Base-by-base conservation (phyloP, 306 rosid genomes). In the Phaseolus lunatus region DNA sequence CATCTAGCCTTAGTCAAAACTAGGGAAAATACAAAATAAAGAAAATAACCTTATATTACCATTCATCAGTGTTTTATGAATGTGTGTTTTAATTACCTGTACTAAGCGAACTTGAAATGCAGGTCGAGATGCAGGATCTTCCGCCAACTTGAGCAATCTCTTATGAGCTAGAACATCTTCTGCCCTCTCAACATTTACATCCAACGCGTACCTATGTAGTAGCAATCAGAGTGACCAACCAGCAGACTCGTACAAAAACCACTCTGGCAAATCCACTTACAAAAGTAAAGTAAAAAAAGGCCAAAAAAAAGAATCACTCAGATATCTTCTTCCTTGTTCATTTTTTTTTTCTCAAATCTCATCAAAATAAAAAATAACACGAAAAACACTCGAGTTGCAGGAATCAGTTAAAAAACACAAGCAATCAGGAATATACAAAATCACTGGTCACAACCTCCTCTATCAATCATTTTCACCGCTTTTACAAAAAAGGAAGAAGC, bases 161-260 rank as follows among this genome's bases (percentile, higher is more conserved):
- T 92, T 87, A 50, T 96, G 99, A 8, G 88, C 84, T 64, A 96
- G 90, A 67, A 96, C 99, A 83, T 96, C 99, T 80, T 91, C 99
- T 8, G 99, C 99, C 82, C 99, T 89, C 84, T 96, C 99, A 73
- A 91, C 99, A 69, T 96, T 96, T 75, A 96, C 99, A 85, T 96
- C 99, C 93, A 92, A 84, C 6, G 98, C 99, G 44, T 96, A 92
- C 83, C 98, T 96, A 73, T 78, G 84, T 16, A 74, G 79, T 18
- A 84, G 82, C 75, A 87, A 83, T 76, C 85, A 84, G 23, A 62
- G 80, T 79, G 84, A 67, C 79, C 77, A 56, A 78, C 84, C 78
- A 59, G 16, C 78, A 76, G 61, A 78, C 76, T 76, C 75, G 82
- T 2, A 76, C 83, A 79, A 73, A 78, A 78, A 85, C 65, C 82